Conservation (phyloP, 768 basidiomycete genomes). For the Psilocybe sp. region DNA sequence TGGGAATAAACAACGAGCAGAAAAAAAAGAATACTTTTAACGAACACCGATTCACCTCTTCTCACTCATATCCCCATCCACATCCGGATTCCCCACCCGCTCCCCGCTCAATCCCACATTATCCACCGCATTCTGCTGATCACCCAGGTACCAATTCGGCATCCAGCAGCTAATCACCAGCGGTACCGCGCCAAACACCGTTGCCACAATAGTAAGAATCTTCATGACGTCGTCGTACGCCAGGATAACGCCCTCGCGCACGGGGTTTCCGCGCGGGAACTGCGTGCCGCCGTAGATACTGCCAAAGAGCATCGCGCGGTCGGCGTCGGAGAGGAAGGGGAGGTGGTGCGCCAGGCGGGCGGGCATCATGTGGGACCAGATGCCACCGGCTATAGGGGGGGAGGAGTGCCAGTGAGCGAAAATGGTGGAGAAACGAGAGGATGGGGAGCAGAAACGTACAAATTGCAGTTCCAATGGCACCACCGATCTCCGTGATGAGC, state of each 20-base stretch:
- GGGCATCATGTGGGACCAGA: constrained; percentile 71
- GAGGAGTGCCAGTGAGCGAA: background rate
- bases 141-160: constrained; percentile 66
- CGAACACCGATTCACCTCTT: too few species aligned
- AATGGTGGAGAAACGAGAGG: background rate
- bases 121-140: constrained; percentile 73
- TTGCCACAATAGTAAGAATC: constrained; percentile 52
- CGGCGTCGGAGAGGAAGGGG: constrained; percentile 40
- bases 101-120: constrained; percentile 28
- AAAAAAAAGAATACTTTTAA: too few species aligned
- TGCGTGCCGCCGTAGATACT: constrained; percentile 48
- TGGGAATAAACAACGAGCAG: too few species aligned
- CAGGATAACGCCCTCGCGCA: constrained; percentile 62
- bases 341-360: constrained; percentile 52
- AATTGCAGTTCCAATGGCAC: constrained; percentile 18
- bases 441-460: constrained; percentile 30
- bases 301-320: constrained; percentile 49
- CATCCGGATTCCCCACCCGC: constrained; percentile 7
- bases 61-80: too few species aligned
- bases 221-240: constrained; percentile 59
- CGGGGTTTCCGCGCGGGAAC: constrained; percentile 49
- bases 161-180: constrained; percentile 57
- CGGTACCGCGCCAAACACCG: constrained; percentile 53
- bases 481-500: constrained; percentile 45
- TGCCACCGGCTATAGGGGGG: constrained; percentile 45